Conservation (phyloP, 805 yeast genomes). For the Metahyphopichia silvanorum region DNA sequence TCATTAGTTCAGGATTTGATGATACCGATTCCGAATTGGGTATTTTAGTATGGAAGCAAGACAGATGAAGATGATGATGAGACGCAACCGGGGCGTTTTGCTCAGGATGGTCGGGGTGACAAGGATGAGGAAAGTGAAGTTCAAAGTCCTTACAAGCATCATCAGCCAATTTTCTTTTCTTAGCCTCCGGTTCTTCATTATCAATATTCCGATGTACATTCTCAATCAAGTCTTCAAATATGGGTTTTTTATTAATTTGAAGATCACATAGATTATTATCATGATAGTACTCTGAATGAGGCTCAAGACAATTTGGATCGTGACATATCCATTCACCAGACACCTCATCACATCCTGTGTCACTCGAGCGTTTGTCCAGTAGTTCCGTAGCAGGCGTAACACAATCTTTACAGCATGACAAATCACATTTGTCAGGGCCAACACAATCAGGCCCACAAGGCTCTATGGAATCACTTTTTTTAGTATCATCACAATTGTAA, state of each 20-base stretch:
- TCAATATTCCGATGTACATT: conserved; percentile 30
- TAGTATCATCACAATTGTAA: conserved; percentile 27
- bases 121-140: conserved; percentile 39
- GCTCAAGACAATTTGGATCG: conserved; percentile 3
- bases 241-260: conserved; percentile 26
- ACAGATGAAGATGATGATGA: conserved; percentile 34
- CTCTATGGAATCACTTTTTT: conserved; percentile 2
- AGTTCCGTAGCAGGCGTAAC: too few species aligned
- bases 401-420: conserved; percentile 5
- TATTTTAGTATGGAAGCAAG: conserved; percentile 43
- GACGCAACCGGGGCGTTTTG: conserved; percentile 1
- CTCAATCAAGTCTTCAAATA: conserved; percentile 37
- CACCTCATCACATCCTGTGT: conserved; percentile 4
- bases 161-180: conserved; percentile 7
- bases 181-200: conserved; percentile 5
- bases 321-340: conserved; percentile 1
- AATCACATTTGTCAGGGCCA: background rate
- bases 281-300: conserved; percentile 3
- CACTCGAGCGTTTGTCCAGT: too few species aligned
- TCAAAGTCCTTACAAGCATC: conserved; percentile 16
- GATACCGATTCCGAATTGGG: conserved; percentile 18
- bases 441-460: conserved; percentile 1
- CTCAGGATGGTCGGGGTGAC: conserved; percentile 19
- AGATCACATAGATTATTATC: conserved; percentile 24
- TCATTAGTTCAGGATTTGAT: conserved; percentile 11